Evolutionary conservation across 2,329 filamentous ascomycete species (phyloP), one percentile per base, ranked within the genome.

Genomic region (Orbilia javanica): DNA sequence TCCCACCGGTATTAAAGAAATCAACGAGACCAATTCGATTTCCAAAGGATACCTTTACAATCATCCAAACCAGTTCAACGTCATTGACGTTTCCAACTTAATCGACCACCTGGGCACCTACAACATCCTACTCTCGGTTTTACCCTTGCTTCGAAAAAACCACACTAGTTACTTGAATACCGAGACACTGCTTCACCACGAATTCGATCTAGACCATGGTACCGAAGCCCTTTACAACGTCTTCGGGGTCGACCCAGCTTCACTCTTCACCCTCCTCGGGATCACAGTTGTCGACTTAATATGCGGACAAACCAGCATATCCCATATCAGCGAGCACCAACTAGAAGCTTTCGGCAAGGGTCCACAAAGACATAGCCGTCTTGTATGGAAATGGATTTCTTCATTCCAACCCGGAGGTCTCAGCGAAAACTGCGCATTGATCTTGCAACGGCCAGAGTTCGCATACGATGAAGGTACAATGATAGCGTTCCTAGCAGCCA

Each of bases 61-160:
- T 15, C 39, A 66, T 42, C 86, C 87, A 0, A 82, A 79, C 3
- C 50, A 71, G 3, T 91, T 90, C 80, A 86, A 90, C 80, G 83
- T 87, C 4, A 87, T 91, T 67, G 88, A 90, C 77, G 88, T 88
- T 0, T 88, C 82, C 66, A 86, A 86, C 65, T 82, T 88, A 10
- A 81, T 83, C 1, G 86, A 87, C 71, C 83, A 85, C 60, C 13
- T 86, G 4, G 87, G 86, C 13, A 70, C 81, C 11, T 73, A 88
- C 13, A 87, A 87, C 77, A 13, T 88, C n/a, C 80, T 88, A 7
- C 81, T 85, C n/a, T 85, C 88, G 0, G 82, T 86, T 0, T 80
- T 83, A 0, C 87, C 88, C 1, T 80, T 91, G 7, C 83, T 90
- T 8, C 85, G 84, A 6, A 64, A 83, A 5, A 78, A 81, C 1